A percentile compares a stretch with the other conserved stretches of the same genome.
Conservation (phyloP, 2,329 filamentous ascomycete species). For the Colletotrichum graminicola region DNA sequence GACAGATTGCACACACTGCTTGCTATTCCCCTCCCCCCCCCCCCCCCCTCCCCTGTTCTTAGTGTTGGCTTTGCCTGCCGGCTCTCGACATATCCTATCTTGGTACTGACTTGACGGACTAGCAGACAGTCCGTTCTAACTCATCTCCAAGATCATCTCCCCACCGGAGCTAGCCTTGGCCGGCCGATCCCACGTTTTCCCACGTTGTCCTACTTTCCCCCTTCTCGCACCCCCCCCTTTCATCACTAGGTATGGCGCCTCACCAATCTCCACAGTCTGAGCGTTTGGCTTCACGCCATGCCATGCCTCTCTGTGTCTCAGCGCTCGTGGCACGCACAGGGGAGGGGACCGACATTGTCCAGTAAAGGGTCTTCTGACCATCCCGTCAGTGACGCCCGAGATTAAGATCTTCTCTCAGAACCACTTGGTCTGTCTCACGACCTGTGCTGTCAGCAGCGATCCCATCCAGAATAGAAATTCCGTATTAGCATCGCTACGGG, state of each 20-base stretch:
- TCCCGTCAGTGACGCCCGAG: too few relatives aligned
- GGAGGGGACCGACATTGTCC: too few relatives aligned
- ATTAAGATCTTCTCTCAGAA: too few relatives aligned
- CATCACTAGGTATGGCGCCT: conserved; percentile 13
- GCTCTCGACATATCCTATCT: background rate
- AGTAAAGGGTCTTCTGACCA: too few relatives aligned
- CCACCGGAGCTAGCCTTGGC: background rate
- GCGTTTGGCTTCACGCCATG: conserved; percentile 1
- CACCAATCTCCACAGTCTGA: conserved; percentile 40
- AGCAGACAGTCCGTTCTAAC: background rate
- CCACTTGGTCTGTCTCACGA: conserved; percentile 38
- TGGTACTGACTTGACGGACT: background rate
- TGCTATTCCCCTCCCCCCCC: background rate
- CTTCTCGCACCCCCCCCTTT: background rate
- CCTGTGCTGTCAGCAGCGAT: background rate
- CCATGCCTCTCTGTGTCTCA: background rate
- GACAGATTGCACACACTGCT: too few relatives aligned
- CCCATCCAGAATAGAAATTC: background rate
- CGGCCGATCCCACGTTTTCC: conserved; percentile 20
- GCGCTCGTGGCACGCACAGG: too few relatives aligned
- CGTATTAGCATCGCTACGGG: background rate
- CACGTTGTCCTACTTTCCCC: conserved; percentile 1
- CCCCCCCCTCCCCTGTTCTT: background rate
- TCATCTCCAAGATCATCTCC: background rate
- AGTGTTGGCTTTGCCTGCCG: background rate